phyloP scores from a whole-genome alignment of 257 asterid genomes.

The Anisodus tanguticus region DNA sequence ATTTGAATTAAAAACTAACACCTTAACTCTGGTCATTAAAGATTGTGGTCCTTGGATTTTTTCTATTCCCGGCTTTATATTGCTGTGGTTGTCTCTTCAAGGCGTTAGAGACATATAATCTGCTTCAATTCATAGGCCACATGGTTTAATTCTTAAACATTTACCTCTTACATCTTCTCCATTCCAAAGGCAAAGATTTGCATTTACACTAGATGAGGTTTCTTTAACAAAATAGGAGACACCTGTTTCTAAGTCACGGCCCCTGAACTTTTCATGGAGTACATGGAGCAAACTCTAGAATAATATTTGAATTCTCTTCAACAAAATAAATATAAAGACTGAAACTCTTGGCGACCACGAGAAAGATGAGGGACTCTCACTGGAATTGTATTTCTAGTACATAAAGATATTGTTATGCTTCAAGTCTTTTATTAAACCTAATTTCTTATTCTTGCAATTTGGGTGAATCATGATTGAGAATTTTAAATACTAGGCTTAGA shows the following conservation, averaged over 20 bases:
- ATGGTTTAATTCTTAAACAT: not conserved
- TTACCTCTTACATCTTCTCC: not conserved
- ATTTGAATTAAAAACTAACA: not conserved
- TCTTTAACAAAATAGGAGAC: not conserved
- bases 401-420: not conserved
- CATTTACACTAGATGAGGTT: not conserved
- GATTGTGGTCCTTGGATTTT: not conserved
- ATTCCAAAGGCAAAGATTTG: not conserved
- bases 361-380: slow-evolving; percentile 1
- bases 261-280: not conserved
- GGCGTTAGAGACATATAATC: not conserved
- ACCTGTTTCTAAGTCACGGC: not conserved
- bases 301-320: not conserved
- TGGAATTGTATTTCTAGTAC: slow-evolving; percentile 7
- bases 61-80: not conserved
- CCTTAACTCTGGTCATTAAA: not conserved
- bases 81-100: not conserved
- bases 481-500: no score
- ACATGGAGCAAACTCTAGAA: not conserved
- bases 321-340: not conserved
- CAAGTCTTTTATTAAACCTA: not conserved
- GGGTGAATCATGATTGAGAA: no score
- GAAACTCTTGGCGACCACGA: not conserved
- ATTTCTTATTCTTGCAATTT: no score
- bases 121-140: not conserved